phyloP scores from a whole-genome alignment of 345 rosid species.

The Excoecaria agallocha region DNA sequence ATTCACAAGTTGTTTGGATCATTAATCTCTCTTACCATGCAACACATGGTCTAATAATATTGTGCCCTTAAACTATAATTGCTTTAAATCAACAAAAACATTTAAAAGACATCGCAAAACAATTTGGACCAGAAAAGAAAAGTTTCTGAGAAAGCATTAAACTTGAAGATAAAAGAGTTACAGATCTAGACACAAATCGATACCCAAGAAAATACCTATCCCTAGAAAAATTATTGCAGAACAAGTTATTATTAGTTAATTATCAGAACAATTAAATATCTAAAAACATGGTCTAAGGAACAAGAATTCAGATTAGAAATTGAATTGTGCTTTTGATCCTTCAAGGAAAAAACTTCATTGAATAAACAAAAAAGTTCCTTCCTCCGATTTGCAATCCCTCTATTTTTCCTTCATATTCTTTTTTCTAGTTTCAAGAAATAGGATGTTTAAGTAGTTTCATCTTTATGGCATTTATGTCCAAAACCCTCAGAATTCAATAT shows the following conservation, averaged over 20 bases:
- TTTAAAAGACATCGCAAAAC: not conserved
- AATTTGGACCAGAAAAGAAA: not conserved
- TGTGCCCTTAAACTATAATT: not conserved
- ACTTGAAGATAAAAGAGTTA: slow-evolving; percentile 57
- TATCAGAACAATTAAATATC: not conserved
- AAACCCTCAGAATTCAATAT: no score
- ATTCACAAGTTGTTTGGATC: no score
- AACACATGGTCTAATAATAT: not conserved
- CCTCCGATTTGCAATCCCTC: no score
- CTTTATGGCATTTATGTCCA: no score
- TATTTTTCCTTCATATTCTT: no score
- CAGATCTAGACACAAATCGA: slow-evolving; percentile 48
- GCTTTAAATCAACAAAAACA: not conserved
- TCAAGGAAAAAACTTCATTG: no score
- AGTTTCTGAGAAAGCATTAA: not conserved
- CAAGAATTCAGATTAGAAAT: no score
- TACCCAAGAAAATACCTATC: slow-evolving; percentile 30
- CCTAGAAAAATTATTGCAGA: slow-evolving; percentile 50
- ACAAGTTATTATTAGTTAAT: slow-evolving; percentile 6
- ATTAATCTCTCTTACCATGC: not conserved
- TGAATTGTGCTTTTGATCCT: no score
- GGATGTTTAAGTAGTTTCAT: no score
- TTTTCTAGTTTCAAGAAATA: no score
- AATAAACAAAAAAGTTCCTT: no score
- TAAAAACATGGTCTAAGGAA: no score